Percentiles rank a stretch among this genome's conserved stretches.
Evolutionary conservation across 2,329 filamentous ascomycete genomes (phyloP).

Genomic region (Penicillium digitatum): DNA sequence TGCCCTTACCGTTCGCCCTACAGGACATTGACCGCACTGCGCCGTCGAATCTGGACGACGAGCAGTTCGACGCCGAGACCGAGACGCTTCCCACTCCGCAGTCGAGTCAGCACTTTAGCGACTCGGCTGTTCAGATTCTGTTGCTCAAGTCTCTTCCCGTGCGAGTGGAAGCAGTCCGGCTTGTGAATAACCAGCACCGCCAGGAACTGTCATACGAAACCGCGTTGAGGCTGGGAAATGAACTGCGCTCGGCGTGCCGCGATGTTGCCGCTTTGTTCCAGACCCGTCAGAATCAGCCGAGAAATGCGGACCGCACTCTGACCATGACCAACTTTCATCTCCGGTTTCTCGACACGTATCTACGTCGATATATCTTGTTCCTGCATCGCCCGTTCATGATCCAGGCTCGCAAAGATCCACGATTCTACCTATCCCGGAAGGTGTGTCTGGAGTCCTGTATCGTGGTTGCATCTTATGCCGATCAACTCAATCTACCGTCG

Average conservation of each 20-base stretch:
- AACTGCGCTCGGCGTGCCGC: conserved; percentile 13
- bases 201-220: conserved; percentile 14
- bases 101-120: conserved; percentile 7
- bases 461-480: conserved; percentile 12
- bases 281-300: background rate
- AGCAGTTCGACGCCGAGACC: conserved; percentile 13
- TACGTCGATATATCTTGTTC: conserved; percentile 15
- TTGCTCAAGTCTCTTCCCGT: conserved; percentile 11
- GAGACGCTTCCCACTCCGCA: conserved; percentile 1
- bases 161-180: conserved; percentile 11
- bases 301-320: background rate
- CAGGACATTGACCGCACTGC: conserved; percentile 18
- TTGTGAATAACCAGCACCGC: conserved; percentile 12
- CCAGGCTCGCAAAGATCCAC: conserved; percentile 11
- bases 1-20: conserved; percentile 13
- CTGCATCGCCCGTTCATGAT: conserved; percentile 20
- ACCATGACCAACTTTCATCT: conserved; percentile 14
- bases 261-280: conserved; percentile 8
- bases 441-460: conserved; percentile 17
- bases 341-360: conserved; percentile 12
- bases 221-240: conserved; percentile 12
- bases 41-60: conserved; percentile 20
- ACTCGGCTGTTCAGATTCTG: conserved; percentile 16
- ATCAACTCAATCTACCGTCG: conserved; percentile 6
- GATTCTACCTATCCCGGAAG: conserved; percentile 20